Evolutionary conservation across 176 grass and related monocot genomes (phyloP), one percentile per base, ranked within the genome.

Genomic region (Pharus latifolius): DNA sequence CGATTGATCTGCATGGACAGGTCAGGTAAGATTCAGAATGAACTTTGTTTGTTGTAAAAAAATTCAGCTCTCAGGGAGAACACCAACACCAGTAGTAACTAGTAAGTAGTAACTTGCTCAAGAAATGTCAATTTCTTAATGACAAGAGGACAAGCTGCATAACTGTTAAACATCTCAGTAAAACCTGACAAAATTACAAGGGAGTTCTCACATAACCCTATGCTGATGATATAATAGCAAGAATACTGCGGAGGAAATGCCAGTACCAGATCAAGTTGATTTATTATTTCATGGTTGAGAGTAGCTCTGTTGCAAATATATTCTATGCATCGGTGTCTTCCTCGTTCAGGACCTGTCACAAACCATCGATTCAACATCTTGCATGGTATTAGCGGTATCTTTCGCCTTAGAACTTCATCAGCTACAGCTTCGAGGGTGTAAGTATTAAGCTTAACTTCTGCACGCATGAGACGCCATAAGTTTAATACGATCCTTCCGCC

Each of bases 361-460:
- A 97, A 97, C 86, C 89, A 97, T 54, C 81, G 62, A 65, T 87
- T 90, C 66, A 97, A 84, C 82, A 92, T 78, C 66, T 78, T 90
- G 81, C 32, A 70, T 77, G 88, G 78, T 84, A 97, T 60, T 72
- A 86, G 61, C 53, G 89, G 93, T 60, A 97, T 63, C 64, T 97
- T 92, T 72, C 86, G 62, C 74, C 93, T 92, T 61, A 97, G 63
- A 65, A 97, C 80, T 87, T 92, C 93, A 80, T 92, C 78, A 47
- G 84, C 83, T 23, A 97, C 93, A 82, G 89, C 70, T 79, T 97
- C 93, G 71, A 92, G 58, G 62, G 72, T 80, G 74, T 90, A 92
- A 82, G 87, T 87, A 76, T 90, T 97, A 65, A 97, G 86, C 54
- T 97, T 90, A 77, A 92, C 83, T 81, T 97, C 93, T 70, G 77